A percentile compares a stretch with the other conserved stretches of the same genome.
Conservation (phyloP, 2,329 filamentous ascomycete genomes). For the Sarocladium kiliense region DNA sequence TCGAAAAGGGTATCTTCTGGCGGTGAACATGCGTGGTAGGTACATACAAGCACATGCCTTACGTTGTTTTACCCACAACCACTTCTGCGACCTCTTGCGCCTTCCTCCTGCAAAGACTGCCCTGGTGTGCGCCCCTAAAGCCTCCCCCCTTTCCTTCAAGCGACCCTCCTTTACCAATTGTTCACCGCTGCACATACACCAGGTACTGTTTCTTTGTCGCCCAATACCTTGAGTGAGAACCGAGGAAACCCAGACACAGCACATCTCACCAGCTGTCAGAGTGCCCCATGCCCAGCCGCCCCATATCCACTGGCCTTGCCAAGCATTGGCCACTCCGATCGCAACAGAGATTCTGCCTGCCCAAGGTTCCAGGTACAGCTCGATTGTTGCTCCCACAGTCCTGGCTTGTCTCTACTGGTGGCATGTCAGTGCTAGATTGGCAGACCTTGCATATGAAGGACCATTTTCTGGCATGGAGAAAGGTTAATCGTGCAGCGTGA, state of each 20-base stretch:
- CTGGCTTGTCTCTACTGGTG: no score
- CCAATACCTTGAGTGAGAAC: no score
- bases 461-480: no score
- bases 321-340: conserved; percentile 3
- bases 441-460: no score
- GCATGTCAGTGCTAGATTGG: no score
- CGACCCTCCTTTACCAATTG: neutral
- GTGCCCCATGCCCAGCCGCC: neutral
- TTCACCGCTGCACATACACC: no score
- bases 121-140: neutral
- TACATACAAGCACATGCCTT: neutral
- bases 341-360: conserved; percentile 1
- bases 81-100: neutral
- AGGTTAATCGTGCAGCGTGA: no score
- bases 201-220: no score
- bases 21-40: neutral
- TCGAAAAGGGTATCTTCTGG: neutral
- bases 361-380: neutral
- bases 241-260: no score
- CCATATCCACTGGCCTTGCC: neutral
- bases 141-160: neutral
- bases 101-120: neutral
- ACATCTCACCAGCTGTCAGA: no score
- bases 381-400: no score
- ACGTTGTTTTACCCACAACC: neutral